Percentiles rank a stretch among this genome's conserved stretches.
These are phyloP conservation scores for Penicillium nordicum DNA, from an alignment of 2,329 filamentous ascomycete genomes.

Conservation along the genomic window DNA sequence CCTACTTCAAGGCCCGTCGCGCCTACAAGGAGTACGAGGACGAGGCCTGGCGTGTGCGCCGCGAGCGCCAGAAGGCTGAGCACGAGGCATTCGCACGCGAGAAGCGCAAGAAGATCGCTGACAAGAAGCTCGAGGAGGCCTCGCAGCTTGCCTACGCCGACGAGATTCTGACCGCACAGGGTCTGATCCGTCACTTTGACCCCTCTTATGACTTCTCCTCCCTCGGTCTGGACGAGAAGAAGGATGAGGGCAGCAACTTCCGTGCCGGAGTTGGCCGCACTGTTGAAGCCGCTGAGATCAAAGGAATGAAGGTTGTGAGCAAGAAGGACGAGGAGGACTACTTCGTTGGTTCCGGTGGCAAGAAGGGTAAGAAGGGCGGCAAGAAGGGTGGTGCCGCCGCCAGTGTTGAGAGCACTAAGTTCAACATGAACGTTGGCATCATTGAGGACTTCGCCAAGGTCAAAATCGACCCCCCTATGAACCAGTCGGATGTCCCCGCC, in stretches of 20 bases:
- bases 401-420: conserved; percentile 54
- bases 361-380: conserved; percentile 79
- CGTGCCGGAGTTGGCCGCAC: conserved; percentile 76
- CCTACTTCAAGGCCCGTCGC: conserved; percentile 76
- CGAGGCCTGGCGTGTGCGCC: conserved; percentile 70
- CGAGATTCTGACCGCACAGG: conserved; percentile 85
- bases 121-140: conserved; percentile 53
- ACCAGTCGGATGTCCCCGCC: conserved; percentile 72
- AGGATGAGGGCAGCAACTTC: conserved; percentile 61
- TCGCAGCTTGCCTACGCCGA: conserved; percentile 80
- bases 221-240: conserved; percentile 51
- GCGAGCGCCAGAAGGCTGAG: conserved; percentile 78
- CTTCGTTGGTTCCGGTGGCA: conserved; percentile 66
- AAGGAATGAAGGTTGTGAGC: conserved; percentile 76
- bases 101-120: conserved; percentile 51
- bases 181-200: conserved; percentile 87
- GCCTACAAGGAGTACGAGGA: conserved; percentile 81
- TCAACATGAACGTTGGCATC: conserved; percentile 84
- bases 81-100: conserved; percentile 55
- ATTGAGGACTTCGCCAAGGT: conserved; percentile 86
- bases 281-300: conserved; percentile 77
- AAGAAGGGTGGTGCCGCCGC: conserved; percentile 62
- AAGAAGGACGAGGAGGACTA: conserved; percentile 92
- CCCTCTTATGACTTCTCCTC: conserved; percentile 68
- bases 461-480: conserved; percentile 83